Evolutionary conservation across 2,329 filamentous ascomycete genomes (phyloP).

Genomic region (Cordyceps tenuipes): DNA sequence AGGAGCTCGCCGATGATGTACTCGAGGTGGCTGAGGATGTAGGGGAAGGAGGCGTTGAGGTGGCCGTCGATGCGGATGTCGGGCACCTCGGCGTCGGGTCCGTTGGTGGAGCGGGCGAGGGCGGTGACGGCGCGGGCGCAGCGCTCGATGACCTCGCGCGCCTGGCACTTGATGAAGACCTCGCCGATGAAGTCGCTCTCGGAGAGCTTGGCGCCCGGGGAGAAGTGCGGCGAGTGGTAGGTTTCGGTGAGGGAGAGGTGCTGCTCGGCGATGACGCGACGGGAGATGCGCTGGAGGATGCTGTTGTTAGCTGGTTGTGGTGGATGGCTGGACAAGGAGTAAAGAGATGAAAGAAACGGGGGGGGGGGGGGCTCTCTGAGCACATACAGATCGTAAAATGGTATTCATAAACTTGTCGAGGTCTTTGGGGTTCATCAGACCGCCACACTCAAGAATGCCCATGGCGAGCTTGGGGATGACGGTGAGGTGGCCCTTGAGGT

Average conservation of each 20-base stretch:
- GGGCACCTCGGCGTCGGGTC: slow-evolving; percentile 62
- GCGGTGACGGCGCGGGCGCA: slow-evolving; percentile 70
- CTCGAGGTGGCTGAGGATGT: slow-evolving; percentile 90
- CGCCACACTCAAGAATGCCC: slow-evolving; percentile 85
- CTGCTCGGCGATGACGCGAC: slow-evolving; percentile 94
- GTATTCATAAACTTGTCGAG: slow-evolving; percentile 95
- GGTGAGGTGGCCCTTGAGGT: slow-evolving; percentile 77
- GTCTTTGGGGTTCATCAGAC: slow-evolving; percentile 68
- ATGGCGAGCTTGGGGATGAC: slow-evolving; percentile 93
- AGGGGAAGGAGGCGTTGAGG: slow-evolving; percentile 84
- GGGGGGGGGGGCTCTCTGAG: not conserved
- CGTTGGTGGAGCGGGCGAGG: slow-evolving; percentile 68
- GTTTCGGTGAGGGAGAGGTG: slow-evolving; percentile 92
- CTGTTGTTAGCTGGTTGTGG: not conserved
- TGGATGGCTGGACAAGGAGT: not conserved
- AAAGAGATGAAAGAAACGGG: not conserved
- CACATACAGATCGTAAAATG: slow-evolving; percentile 70
- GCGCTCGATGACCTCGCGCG: slow-evolving; percentile 76
- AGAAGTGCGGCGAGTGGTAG: slow-evolving; percentile 85
- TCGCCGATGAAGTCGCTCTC: slow-evolving; percentile 86
- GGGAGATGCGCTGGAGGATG: slow-evolving; percentile 66
- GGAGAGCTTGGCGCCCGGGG: slow-evolving; percentile 64
- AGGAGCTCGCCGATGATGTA: slow-evolving; percentile 95
- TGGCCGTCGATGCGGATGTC: slow-evolving; percentile 79
- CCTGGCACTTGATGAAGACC: slow-evolving; percentile 88